phyloP scores from a whole-genome alignment of 1,139 yeast genomes.

The Debaryomyces nepalensis region DNA sequence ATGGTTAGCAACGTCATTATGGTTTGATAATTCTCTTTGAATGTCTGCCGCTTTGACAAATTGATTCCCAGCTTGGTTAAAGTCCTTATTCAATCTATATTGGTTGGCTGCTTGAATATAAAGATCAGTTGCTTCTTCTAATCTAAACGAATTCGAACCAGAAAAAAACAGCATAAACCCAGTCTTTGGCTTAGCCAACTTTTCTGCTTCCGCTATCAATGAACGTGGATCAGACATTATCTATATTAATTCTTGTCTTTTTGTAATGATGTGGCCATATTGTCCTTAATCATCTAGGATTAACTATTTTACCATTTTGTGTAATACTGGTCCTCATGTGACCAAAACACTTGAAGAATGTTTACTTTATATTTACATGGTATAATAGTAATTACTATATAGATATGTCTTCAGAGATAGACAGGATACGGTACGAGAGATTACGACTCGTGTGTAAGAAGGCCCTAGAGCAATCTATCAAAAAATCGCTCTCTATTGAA shows the following conservation, averaged over 20 bases:
- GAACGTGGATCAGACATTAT: constrained; percentile 45
- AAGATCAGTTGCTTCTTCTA: constrained; percentile 91
- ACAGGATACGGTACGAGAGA: constrained; percentile 55
- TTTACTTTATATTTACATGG: constrained; percentile 12
- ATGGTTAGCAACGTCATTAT: constrained; percentile 91
- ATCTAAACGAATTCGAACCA: constrained; percentile 67
- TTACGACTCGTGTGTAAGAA: constrained; percentile 61
- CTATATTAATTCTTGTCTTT: neutral
- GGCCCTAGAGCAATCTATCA: constrained; percentile 69
- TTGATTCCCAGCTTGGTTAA: constrained; percentile 74
- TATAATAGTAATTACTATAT: neutral
- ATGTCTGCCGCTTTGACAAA: constrained; percentile 85
- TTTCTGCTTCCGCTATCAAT: constrained; percentile 50
- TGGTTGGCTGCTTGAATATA: constrained; percentile 90
- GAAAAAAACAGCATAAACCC: constrained; percentile 76
- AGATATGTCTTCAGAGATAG: constrained; percentile 21
- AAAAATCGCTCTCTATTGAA: constrained; percentile 60
- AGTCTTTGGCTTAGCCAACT: constrained; percentile 60
- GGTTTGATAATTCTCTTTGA: constrained; percentile 74
- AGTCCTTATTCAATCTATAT: constrained; percentile 76
- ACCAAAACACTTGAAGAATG: constrained; percentile 13
- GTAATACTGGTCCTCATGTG: neutral
- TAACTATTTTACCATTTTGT: constrained; percentile 5
- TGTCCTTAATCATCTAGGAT: too few relatives aligned
- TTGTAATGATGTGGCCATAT: neutral